Conservation (phyloP, 1,284 basidiomycete genomes). For the Tylopilus sp. region DNA sequence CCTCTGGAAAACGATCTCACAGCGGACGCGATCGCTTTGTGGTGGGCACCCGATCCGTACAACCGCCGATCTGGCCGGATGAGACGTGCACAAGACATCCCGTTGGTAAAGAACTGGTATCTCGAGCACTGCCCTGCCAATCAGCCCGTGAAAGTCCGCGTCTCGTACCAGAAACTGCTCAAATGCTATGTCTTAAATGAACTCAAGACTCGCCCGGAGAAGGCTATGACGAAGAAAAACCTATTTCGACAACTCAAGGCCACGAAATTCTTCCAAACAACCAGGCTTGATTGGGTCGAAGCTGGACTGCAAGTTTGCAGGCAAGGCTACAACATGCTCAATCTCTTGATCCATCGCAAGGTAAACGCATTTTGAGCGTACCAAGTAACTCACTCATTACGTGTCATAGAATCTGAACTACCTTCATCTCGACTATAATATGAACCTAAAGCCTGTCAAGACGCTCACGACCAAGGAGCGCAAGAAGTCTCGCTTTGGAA, state of each 20-base stretch:
- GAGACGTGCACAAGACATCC: constrained; percentile 92
- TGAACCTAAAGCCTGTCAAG: constrained; percentile 98
- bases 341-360: constrained; percentile 98
- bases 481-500: constrained; percentile 99
- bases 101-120: constrained; percentile 97
- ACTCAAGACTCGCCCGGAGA: constrained; percentile 84
- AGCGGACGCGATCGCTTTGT: constrained; percentile 95
- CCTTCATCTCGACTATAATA: constrained; percentile 89
- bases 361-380: constrained; percentile 28
- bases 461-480: constrained; percentile 99
- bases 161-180: constrained; percentile 98
- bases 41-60: constrained; percentile 99
- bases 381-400: not conserved
- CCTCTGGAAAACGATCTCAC: constrained; percentile 89
- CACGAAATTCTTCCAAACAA: constrained; percentile 99
- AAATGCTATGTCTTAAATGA: constrained; percentile 97
- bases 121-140: constrained; percentile 97
- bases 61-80: constrained; percentile 89
- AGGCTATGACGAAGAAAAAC: constrained; percentile 98
- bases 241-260: constrained; percentile 94
- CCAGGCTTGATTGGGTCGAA: constrained; percentile 98
- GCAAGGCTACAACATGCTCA: constrained; percentile 99
- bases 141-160: constrained; percentile 96
- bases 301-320: constrained; percentile 97
- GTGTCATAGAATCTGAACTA: constrained; percentile 84